These are phyloP conservation scores for Trifolium fragiferum DNA, from an alignment of 306 rosid species.

Conservation along the genomic window DNA sequence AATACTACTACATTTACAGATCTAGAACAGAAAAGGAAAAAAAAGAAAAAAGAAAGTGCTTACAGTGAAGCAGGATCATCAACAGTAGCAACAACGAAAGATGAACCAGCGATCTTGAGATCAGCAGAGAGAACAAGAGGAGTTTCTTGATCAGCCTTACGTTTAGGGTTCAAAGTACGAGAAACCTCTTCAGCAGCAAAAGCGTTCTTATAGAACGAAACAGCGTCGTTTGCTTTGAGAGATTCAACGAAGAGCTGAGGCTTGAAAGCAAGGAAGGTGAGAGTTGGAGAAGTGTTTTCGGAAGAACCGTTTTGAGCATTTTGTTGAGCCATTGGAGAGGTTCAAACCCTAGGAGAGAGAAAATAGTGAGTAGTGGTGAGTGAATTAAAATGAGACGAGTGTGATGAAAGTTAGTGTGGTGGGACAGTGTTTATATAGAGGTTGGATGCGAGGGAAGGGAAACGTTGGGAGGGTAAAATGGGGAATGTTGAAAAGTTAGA, in stretches of 20 bases:
- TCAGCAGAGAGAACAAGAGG: constrained; percentile 67
- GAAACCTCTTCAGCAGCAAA: constrained; percentile 76
- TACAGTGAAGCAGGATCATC: constrained; percentile 53
- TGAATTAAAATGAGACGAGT: neutral
- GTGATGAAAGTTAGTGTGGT: constrained; percentile 36
- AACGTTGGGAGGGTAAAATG: constrained; percentile 54
- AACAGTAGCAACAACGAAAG: constrained; percentile 54
- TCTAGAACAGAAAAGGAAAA: neutral
- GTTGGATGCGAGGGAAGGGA: constrained; percentile 60
- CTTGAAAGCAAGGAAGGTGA: constrained; percentile 53
- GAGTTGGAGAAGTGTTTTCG: constrained; percentile 33
- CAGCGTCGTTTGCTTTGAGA: constrained; percentile 72
- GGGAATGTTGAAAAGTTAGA: constrained; percentile 18
- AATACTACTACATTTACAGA: neutral
- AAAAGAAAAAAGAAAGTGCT: neutral
- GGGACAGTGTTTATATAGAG: constrained; percentile 56
- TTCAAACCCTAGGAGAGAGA: constrained; percentile 65
- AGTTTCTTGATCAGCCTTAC: constrained; percentile 83
- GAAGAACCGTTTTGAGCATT: constrained; percentile 65
- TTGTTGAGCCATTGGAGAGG: constrained; percentile 60
- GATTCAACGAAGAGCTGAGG: constrained; percentile 66
- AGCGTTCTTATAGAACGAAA: constrained; percentile 72
- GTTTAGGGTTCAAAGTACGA: constrained; percentile 66
- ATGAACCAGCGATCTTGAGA: constrained; percentile 62
- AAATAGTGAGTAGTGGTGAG: neutral